Evolutionary conservation across 768 basidiomycete species (phyloP), one percentile per base, ranked within the genome.

Genomic region (Pleurotus ostreatus): DNA sequence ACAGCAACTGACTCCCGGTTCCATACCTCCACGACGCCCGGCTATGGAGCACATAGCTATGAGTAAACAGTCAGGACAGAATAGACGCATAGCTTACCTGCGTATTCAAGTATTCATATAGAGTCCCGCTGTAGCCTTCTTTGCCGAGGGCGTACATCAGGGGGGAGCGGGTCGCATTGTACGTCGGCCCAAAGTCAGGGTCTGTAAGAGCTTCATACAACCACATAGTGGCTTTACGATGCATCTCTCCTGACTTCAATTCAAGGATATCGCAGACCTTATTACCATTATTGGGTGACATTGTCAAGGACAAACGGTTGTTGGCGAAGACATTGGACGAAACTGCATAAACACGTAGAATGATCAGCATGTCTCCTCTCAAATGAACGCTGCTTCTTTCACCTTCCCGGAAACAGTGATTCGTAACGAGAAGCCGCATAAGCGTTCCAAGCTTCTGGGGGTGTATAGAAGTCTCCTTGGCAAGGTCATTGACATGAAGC

Each of bases 101-200:
- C 1, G 41, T 44, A 2, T 44, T n/a, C 20, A 44, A 0, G 16
- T 43, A 60, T n/a, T 60, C 58, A 39, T 55, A 60, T 12, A 55
- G 34, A 11, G 30, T 43, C 52, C 56, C 56, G 20, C 23, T 23
- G 23, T 23, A 23, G 13, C 39, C 52, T 41, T 59, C 51, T 18
- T 57, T 46, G 49, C 56, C 55, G 1, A 61, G 25, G 1, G 37
- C 37, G 37, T 59, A 59, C 61, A 62, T 61, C 11, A 64, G 63
- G 1, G 65, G 55, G 1, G 61, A 57, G 23, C 64, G 55, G 5
- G 22, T 23, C 1, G 63, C 57, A 26, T 59, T 54, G 22, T 55
- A 34, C 5, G 66, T 63, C 7, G 25, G 44, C 12, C 57, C 61
- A 30, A 41, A 57, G 3, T 57, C 55, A 3, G 63, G 63, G 52